These are phyloP conservation scores for Prunus campanulata DNA, from an alignment of 306 rosid genomes.

Conservation along the genomic window DNA sequence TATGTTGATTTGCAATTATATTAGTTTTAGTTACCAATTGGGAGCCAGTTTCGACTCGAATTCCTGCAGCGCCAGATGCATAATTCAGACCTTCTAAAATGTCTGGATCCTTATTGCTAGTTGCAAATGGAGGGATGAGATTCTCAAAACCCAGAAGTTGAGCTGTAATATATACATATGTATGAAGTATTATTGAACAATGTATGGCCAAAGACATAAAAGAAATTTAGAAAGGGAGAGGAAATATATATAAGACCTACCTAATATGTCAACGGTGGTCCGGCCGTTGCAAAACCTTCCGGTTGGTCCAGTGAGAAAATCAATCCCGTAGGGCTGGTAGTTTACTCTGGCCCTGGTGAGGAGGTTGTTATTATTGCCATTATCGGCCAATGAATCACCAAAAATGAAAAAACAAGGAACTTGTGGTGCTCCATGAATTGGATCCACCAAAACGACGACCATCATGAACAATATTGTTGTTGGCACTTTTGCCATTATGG, in stretches of 20 bases:
- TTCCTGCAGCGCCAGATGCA: slow-evolving; percentile 24
- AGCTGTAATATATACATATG: slow-evolving; percentile 25
- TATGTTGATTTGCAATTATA: background rate
- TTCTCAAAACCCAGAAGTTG: slow-evolving; percentile 53
- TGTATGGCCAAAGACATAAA: no score
- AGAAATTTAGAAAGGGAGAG: background rate
- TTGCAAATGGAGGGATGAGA: slow-evolving; percentile 51
- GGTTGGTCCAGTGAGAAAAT: slow-evolving; percentile 31
- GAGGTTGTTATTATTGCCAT: background rate
- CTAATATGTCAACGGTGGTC: slow-evolving; percentile 41
- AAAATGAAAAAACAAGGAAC: background rate
- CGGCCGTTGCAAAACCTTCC: slow-evolving; percentile 58
- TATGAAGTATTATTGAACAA: no score
- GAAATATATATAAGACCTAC: slow-evolving; percentile 37
- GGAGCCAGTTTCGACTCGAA: slow-evolving; percentile 17
- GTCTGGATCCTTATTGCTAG: background rate
- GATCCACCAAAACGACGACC: background rate
- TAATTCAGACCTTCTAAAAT: slow-evolving; percentile 22
- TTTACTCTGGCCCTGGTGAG: slow-evolving; percentile 18
- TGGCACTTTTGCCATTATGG: background rate
- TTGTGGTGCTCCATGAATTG: background rate
- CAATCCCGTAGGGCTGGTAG: slow-evolving; percentile 60
- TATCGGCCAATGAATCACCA: background rate
- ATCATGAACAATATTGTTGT: background rate
- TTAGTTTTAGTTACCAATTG: background rate